Base-by-base conservation (phyloP, 306 rosid species). In the Oemleria cerasiformis region DNA sequence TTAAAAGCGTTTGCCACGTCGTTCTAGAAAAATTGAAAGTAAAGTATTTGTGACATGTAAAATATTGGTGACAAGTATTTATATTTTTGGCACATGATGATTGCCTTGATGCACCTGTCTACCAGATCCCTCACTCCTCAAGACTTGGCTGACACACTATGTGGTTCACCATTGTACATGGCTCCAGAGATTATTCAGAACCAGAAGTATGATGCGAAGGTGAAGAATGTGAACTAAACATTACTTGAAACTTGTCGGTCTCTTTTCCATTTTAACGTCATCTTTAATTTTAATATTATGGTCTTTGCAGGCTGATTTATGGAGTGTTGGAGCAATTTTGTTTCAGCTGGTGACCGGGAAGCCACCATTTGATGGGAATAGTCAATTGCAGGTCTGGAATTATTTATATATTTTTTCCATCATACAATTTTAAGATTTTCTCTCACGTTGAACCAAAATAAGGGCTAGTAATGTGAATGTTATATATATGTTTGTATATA, bases 81-180 rank as follows among this genome's bases (percentile, higher is more conserved):
- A 69, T 50, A 2, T 53, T 38, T 38, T 56, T 79, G 73, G 23
- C 14, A 39, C 65, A 42, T 65, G 44, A 59, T 67, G 51, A 58
- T 63, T 75, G 78, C 66, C 73, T 34, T 80, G 75, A 70, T 82
- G 42, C 54, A 38, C 75, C 48, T 65, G n/a, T 76, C 53, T 65
- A 3, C 71, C 84, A 91, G 99, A 92, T 88, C 97, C 65, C 92
- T 95, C 53, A 77, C 78, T 36, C 86, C 90, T 51, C 85, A 83
- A 67, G 79, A 81, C 21, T 77, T 95, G 85, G 99, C 97, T 4
- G 96, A 95, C 77, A 89, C 99, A 49, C 78, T 84, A 10, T 95
- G 99, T 55, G 99, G 99, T 81, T 91, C 99, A 67, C 99, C 99
- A 21, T 84, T 91, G 65, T 95, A 95, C 84, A 95, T 95, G 99